Evolutionary conservation across 345 rosid species (phyloP).

Genomic region (Dipteronia sinensis): DNA sequence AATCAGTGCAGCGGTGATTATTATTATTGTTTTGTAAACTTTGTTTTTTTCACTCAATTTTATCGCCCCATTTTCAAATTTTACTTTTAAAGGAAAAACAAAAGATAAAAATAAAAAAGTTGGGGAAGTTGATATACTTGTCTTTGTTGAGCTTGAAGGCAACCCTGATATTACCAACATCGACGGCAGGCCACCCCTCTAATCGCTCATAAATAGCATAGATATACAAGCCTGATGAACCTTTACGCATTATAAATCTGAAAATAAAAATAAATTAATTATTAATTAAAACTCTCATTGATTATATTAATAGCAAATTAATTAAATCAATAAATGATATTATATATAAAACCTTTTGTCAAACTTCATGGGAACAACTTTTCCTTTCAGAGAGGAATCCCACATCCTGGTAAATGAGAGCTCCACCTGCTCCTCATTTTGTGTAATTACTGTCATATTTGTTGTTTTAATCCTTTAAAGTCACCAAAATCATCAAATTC

Average conservation of each 20-base stretch:
- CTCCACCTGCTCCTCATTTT: slow-evolving; percentile 53
- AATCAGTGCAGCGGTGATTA: too few relatives aligned
- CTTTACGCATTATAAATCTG: slow-evolving; percentile 71
- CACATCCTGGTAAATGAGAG: slow-evolving; percentile 62
- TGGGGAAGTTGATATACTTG: slow-evolving; percentile 38
- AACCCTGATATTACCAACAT: slow-evolving; percentile 63
- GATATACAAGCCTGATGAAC: slow-evolving; percentile 77
- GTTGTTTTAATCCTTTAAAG: slow-evolving; percentile 1
- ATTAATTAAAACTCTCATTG: too few relatives aligned
- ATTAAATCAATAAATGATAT: background rate
- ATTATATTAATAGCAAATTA: background rate
- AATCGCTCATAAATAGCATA: slow-evolving; percentile 73
- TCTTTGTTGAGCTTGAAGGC: slow-evolving; percentile 79
- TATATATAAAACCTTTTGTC: slow-evolving; percentile 54
- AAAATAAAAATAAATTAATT: background rate
- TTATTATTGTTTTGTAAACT: too few relatives aligned
- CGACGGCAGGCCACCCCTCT: slow-evolving; percentile 79
- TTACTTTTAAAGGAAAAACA: background rate
- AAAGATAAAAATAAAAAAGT: background rate
- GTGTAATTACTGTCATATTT: background rate
- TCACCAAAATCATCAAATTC: background rate
- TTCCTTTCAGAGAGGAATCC: slow-evolving; percentile 48
- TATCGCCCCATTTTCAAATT: too few relatives aligned
- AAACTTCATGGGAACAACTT: slow-evolving; percentile 53
- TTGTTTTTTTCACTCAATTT: too few relatives aligned